A percentile compares a stretch with the other conserved stretches of the same genome.
phyloP scores from a whole-genome alignment of 352 stramenopile species.

The Globisporangium sylvaticum region DNA sequence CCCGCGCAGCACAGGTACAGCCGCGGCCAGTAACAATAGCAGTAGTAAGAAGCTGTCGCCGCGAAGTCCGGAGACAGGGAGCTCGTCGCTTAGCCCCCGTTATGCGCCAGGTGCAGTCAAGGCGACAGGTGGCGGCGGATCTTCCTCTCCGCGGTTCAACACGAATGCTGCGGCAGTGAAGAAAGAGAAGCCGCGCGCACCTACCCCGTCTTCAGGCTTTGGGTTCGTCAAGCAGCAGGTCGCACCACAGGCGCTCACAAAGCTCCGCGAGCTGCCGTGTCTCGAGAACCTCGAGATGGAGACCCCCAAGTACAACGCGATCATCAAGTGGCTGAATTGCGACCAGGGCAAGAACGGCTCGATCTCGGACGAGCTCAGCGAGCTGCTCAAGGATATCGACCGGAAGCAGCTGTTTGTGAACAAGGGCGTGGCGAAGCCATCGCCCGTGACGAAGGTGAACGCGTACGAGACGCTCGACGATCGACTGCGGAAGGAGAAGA shows the following conservation, averaged over 20 bases:
- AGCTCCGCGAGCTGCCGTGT: constrained; percentile 32
- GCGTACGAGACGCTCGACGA: constrained; percentile 45
- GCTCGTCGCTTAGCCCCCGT: not conserved
- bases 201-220: not conserved
- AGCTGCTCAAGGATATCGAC: constrained; percentile 23
- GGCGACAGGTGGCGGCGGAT: not conserved
- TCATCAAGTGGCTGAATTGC: constrained; percentile 53
- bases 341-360: constrained; percentile 42
- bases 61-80: not conserved
- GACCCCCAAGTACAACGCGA: constrained; percentile 40
- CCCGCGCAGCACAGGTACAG: not conserved
- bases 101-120: not conserved
- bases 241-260: constrained; percentile 30
- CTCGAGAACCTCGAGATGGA: constrained; percentile 30
- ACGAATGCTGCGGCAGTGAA: not conserved
- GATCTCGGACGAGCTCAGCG: constrained; percentile 24
- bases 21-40: not conserved
- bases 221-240: constrained; percentile 2
- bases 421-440: not conserved
- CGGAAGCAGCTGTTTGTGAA: not conserved
- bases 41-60: constrained; percentile 2
- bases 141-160: not conserved
- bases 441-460: constrained; percentile 14
- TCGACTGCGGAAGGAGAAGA: constrained; percentile 26
- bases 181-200: constrained; percentile 1